Percentiles rank a stretch among this genome's conserved stretches.
Evolutionary conservation across 768 basidiomycete genomes (phyloP).

Genomic region (Collybiopsis confluens): DNA sequence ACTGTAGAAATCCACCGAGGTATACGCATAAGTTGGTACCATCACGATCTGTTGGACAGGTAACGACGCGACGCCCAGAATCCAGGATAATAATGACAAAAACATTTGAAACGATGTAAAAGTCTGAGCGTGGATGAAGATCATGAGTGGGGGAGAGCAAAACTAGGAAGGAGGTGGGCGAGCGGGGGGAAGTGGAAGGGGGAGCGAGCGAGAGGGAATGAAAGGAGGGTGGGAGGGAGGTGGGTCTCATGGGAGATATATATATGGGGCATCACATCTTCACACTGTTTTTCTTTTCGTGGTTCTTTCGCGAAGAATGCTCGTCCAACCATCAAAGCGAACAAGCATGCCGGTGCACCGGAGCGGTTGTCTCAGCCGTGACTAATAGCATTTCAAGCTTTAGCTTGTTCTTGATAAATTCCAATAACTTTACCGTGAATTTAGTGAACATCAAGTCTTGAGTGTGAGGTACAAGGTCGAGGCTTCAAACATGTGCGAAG

Average conservation of each 20-base stretch:
- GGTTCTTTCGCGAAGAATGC: no score
- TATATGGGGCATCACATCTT: background rate
- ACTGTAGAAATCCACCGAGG: conserved; percentile 31
- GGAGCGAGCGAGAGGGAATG: background rate
- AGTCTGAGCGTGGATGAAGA: background rate
- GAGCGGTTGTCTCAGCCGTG: no score
- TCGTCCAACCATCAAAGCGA: no score
- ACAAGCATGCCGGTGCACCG: no score
- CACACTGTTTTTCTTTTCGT: no score
- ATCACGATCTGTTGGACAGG: background rate
- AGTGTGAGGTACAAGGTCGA: no score
- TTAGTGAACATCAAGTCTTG: no score
- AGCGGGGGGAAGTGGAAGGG: background rate
- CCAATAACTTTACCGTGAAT: no score
- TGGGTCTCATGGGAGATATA: background rate
- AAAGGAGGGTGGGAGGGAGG: background rate
- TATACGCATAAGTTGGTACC: conserved; percentile 1
- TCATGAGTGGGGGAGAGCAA: background rate
- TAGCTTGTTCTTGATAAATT: no score
- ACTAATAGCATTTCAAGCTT: no score
- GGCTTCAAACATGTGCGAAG: no score
- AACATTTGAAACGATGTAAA: background rate
- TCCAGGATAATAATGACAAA: background rate
- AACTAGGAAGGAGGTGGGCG: background rate
- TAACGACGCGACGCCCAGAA: background rate